Evolutionary conservation across 192 early-diverging fungal genomes (phyloP).

Genomic region (Lobosporangium transversale): DNA sequence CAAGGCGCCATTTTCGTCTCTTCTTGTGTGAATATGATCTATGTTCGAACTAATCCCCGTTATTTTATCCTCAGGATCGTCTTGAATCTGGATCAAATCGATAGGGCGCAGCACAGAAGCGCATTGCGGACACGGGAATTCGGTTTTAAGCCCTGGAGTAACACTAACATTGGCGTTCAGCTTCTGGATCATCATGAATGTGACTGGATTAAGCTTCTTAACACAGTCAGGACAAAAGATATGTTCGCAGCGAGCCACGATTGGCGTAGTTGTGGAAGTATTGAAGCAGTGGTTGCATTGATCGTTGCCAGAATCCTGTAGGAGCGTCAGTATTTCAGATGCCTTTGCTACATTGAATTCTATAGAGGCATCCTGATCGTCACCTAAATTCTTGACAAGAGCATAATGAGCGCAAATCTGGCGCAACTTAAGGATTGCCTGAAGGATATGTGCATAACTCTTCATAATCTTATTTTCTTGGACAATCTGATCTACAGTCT

Average conservation of each 20-base stretch:
- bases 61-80: slow-evolving; percentile 43
- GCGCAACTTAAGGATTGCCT: slow-evolving; percentile 57
- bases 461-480: slow-evolving; percentile 69
- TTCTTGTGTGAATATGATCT: slow-evolving; percentile 20
- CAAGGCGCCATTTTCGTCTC: slow-evolving; percentile 35
- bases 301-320: slow-evolving; percentile 51
- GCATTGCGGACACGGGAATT: slow-evolving; percentile 61
- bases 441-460: slow-evolving; percentile 77
- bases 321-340: slow-evolving; percentile 28
- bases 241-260: slow-evolving; percentile 51
- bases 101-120: slow-evolving; percentile 25
- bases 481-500: slow-evolving; percentile 65
- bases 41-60: background rate
- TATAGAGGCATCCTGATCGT: slow-evolving; percentile 19
- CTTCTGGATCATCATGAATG: slow-evolving; percentile 34
- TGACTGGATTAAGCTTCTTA: slow-evolving; percentile 42
- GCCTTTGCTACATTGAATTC: slow-evolving; percentile 44
- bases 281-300: slow-evolving; percentile 50
- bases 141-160: slow-evolving; percentile 25
- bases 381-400: slow-evolving; percentile 35
- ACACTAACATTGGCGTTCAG: slow-evolving; percentile 26
- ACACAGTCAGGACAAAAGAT: slow-evolving; percentile 55
- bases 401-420: slow-evolving; percentile 54
- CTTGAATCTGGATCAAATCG: slow-evolving; percentile 62
- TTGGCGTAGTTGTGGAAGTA: slow-evolving; percentile 19